These are phyloP conservation scores for Fragilariopsis cylindrus DNA, from an alignment of 108 stramenopile genomes.

Conservation along the genomic window DNA sequence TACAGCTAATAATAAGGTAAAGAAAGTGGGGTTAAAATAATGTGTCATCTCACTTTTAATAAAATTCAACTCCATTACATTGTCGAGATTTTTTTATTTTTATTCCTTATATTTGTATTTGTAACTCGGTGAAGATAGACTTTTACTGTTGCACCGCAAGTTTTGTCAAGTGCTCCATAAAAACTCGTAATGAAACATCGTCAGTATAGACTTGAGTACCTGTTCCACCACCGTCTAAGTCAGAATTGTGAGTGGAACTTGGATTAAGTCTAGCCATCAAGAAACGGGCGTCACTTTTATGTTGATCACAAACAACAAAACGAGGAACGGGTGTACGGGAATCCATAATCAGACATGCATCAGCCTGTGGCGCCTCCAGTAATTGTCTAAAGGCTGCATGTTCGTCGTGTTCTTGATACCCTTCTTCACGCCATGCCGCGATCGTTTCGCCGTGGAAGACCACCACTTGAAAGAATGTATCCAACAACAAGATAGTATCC, in stretches of 20 bases:
- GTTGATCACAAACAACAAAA: conserved; percentile 99
- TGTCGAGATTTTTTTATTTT: too few relatives aligned
- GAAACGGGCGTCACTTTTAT: conserved; percentile 98
- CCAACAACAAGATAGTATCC: conserved; percentile 96
- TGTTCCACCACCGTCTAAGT: conserved; percentile 64
- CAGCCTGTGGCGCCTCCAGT: conserved; percentile 94
- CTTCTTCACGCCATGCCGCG: conserved; percentile 97
- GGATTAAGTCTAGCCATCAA: conserved; percentile 99
- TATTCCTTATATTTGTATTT: too few relatives aligned
- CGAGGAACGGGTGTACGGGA: conserved; percentile 96
- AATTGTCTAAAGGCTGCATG: conserved; percentile 93
- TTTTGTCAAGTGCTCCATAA: conserved; percentile 98
- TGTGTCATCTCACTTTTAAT: too few relatives aligned
- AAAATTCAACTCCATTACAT: too few relatives aligned
- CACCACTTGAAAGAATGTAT: conserved; percentile 99
- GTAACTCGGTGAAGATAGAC: too few relatives aligned
- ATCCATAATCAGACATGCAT: conserved; percentile 98
- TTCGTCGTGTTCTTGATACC: conserved; percentile 97
- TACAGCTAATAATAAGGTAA: too few relatives aligned
- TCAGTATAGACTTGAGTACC: conserved; percentile 97
- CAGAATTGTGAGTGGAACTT: conserved; percentile 92
- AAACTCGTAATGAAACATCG: conserved; percentile 96
- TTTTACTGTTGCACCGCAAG: conserved; percentile 50
- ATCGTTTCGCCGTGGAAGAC: conserved; percentile 99
- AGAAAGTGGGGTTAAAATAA: too few relatives aligned